Evolutionary conservation across 2,329 filamentous ascomycete species (phyloP), one percentile per base, ranked within the genome.

Genomic region (Fusarium sp.): DNA sequence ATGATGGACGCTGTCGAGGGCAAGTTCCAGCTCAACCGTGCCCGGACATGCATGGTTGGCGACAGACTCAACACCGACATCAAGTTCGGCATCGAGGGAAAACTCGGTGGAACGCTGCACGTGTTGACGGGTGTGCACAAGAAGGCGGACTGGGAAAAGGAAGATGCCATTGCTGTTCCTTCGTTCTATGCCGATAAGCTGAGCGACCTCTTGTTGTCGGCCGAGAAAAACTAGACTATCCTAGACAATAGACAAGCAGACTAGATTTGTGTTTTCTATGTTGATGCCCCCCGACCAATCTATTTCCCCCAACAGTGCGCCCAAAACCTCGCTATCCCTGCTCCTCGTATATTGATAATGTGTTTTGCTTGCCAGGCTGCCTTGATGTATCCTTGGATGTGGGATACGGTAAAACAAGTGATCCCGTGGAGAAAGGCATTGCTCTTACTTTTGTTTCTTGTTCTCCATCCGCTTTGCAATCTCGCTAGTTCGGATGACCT

Each of bases 1-100:
- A 99, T 99, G 97, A 98, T 99, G 96, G 96, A 98, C 82, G 95
- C 97, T 4, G 93, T 99, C 66, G 96, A 98, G 86, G 96, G 96
- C 68, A 98, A 97, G 84, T 98, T 98, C 83, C 89, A 93, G 76
- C 93, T 99, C 63, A 92, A 98, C 82, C 90, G 95, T 40, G 90
- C 88, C 69, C 91, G 91, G 77, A 94, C 97, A 1, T 98, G 97
- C 84, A 99, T 99, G 97, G 90, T 99, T 50, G 97, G 97, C 8
- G 97, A 99, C 82, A 89, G 97, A 33, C 86, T 98, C 73, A 94
- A 98, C 82, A 99, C 97, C 0, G 97, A 99, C 84, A 98, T 99
- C 81, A 92, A 94, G 81, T 99, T 99, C 81, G 97, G 97, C 5
- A 89, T 98, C 73, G 93, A 98, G 81, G 96, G 96, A 0, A 92